Base-by-base conservation (phyloP, 768 basidiomycete species). In the Sutorius australiensis region DNA sequence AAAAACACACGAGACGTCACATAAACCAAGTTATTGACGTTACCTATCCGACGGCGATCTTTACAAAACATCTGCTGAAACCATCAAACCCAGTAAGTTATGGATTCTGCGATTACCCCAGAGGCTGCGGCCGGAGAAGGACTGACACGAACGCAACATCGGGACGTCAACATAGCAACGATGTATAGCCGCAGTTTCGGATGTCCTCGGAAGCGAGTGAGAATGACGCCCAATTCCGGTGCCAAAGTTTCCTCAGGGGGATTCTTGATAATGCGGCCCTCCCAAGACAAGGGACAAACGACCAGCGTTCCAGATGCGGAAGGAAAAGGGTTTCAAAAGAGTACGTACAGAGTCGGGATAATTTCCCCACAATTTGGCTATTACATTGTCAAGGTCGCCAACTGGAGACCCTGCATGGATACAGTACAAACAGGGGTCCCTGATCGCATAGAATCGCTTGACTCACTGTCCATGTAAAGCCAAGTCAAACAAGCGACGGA, bases 61-160 rank as follows among this genome's bases (percentile, higher is more conserved):
- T 28, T 12, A 21, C 30, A 7, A 51, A 44, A 36, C 41, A 44
- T 13, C 57, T 48, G 36, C 8, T 43, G 55, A 41, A n/a, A n/a
- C 30, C 5, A n/a, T 49, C 46, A 59, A 39, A 42, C 41, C 43
- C 38, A 34, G 38, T 31, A 37, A 28, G 46, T 44, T 44, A 31
- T 45, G 34, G 43, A 21, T 36, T 30, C 21, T 30, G 52, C 16
- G 12, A 52, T 53, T 37, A 33, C 56, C 42, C 57, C 53, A 50
- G 37, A 36, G 14, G 14, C 17, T 43, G 24, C 36, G 49, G 50
- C 36, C 38, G 46, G 36, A 24, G 53, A 27, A 9, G 34, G 12
- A 28, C 34, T 24, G 24, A 44, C 6, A 33, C 11, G 28, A 37
- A 5, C 31, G 45, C 14, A 31, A 48, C 36, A 30, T 27, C 32